A percentile compares a stretch with the other conserved stretches of the same genome.
phyloP scores from a whole-genome alignment of 129 eudicot genomes.

The Flaveria brownii region DNA sequence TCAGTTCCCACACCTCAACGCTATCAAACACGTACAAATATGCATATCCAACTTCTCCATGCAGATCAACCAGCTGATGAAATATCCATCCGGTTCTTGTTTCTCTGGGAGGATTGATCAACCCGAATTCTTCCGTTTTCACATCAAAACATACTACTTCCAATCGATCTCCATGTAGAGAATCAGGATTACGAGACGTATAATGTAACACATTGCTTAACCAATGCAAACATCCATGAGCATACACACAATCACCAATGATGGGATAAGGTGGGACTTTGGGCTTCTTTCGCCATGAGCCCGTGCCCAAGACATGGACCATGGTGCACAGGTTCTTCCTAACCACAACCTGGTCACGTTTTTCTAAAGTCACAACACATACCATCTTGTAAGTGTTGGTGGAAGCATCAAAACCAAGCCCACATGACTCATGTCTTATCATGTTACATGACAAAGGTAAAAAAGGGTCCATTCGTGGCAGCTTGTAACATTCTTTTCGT shows the following conservation, averaged over 20 bases:
- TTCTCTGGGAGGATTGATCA: background rate
- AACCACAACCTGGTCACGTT: no score
- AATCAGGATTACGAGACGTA: no score
- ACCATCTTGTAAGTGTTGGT: conserved; percentile 22
- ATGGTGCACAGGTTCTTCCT: background rate
- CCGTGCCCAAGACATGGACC: conserved; percentile 7
- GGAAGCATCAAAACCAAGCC: conserved; percentile 18
- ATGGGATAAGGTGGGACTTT: background rate
- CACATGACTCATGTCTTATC: background rate
- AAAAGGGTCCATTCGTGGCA: background rate
- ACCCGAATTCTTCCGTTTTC: background rate
- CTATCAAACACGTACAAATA: background rate
- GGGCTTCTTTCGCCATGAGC: conserved; percentile 12
- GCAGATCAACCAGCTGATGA: background rate
- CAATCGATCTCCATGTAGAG: no score
- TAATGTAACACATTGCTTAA: no score
- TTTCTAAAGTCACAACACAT: background rate
- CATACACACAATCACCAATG: background rate
- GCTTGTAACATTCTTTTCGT: background rate
- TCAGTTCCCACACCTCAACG: conserved; percentile 1
- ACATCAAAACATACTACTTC: conserved; percentile 10
- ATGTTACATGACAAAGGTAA: no score
- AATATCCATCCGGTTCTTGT: no score
- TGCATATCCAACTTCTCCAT: background rate
- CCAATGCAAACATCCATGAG: conserved; percentile 21